phyloP scores from a whole-genome alignment of 345 rosid genomes.

The Populus pruinosa region DNA sequence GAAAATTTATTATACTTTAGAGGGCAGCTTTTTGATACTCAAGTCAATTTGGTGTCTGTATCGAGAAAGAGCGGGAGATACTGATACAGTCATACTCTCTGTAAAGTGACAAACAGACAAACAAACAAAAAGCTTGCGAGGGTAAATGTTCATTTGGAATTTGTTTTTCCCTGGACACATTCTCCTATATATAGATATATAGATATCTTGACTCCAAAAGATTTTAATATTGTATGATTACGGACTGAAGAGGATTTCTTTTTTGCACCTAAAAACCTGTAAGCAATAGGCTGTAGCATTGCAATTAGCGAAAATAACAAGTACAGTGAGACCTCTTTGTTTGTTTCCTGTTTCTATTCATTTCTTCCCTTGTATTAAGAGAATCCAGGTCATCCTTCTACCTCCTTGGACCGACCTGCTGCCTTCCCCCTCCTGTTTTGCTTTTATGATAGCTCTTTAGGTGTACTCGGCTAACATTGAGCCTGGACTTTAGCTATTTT shows the following conservation, averaged over 20 bases:
- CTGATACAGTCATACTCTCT: constrained; percentile 14
- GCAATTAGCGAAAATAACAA: constrained; percentile 53
- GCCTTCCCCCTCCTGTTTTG: not conserved
- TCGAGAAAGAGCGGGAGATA: constrained; percentile 18
- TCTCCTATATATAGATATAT: not conserved
- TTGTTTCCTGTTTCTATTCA: constrained; percentile 18
- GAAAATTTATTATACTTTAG: constrained; percentile 10
- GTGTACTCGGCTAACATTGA: not conserved
- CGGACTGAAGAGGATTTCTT: not conserved
- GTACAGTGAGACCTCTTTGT: constrained; percentile 38
- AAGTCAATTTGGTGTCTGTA: constrained; percentile 39
- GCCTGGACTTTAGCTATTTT: not conserved
- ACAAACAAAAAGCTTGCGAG: constrained; percentile 23
- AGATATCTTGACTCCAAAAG: not conserved
- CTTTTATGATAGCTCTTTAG: not conserved
- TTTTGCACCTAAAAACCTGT: constrained; percentile 17
- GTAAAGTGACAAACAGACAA: constrained; percentile 15
- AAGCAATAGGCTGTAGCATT: constrained; percentile 47
- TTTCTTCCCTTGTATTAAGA: not conserved
- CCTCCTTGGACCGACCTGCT: not conserved
- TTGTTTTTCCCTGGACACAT: not conserved
- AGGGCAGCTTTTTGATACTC: constrained; percentile 25
- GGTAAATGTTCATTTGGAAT: constrained; percentile 13
- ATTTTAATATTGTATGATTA: not conserved
- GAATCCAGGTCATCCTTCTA: constrained; percentile 20